Conservation (phyloP, 495 filamentous ascomycete species). For the Aspergillus taichungensis region DNA sequence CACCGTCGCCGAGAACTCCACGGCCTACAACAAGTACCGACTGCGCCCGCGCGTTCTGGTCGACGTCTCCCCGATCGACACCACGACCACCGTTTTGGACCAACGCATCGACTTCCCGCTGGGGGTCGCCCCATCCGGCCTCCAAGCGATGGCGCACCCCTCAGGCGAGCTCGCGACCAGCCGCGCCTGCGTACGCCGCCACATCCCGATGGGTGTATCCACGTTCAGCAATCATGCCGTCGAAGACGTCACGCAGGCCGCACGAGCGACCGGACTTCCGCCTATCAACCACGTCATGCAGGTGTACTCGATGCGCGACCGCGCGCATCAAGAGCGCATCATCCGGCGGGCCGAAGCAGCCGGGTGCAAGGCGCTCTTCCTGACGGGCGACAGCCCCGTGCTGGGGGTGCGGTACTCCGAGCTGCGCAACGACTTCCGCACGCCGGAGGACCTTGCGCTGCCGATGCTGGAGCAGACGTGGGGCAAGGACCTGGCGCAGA, state of each 20-base stretch:
- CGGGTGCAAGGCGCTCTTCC: background rate
- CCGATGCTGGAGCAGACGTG: conserved; percentile 37
- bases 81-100: background rate
- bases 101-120: background rate
- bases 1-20: conserved; percentile 3
- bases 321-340: background rate
- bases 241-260: background rate
- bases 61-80: background rate
- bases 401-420: background rate
- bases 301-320: background rate
- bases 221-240: background rate
- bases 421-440: background rate
- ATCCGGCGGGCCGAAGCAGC: background rate
- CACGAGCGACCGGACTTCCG: conserved; percentile 9
- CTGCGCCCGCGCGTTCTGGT: conserved; percentile 3
- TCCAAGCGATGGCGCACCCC: background rate
- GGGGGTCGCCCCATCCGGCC: background rate
- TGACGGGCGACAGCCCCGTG: background rate
- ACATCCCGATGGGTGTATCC: background rate
- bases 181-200: background rate
- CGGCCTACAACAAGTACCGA: conserved; percentile 4
- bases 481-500: background rate
- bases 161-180: background rate
- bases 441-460: background rate
- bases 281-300: conserved; percentile 19